phyloP scores from a whole-genome alignment of 257 asterid species.

The Nicotiana undulata region DNA sequence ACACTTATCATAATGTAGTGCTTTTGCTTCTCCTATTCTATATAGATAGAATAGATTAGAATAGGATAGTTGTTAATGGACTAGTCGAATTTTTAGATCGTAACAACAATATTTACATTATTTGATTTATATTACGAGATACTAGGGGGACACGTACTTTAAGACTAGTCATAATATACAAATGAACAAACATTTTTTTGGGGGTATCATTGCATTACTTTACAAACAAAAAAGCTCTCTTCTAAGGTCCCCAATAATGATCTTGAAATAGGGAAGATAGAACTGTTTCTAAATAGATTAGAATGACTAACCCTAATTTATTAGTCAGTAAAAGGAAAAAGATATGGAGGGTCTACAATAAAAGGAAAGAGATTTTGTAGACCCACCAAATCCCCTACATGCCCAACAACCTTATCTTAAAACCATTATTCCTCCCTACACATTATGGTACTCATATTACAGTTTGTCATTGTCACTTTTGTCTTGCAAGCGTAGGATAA shows the following conservation, averaged over 20 bases:
- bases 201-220: not conserved
- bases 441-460: not conserved
- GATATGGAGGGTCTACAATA: constrained; percentile 5
- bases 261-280: constrained; percentile 2
- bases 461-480: not conserved
- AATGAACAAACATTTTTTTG: not conserved
- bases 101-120: too few species aligned
- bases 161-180: not conserved
- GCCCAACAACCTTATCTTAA: constrained; percentile 24
- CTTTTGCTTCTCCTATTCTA: too few species aligned
- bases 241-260: not conserved
- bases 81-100: too few species aligned
- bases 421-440: not conserved
- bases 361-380: constrained; percentile 2
- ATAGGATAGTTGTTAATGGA: too few species aligned
- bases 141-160: too few species aligned
- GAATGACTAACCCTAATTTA: constrained; percentile 7
- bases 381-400: not conserved
- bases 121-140: too few species aligned
- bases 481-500: constrained; percentile 6
- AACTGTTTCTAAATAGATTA: not conserved
- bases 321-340: constrained; percentile 7
- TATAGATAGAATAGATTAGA: too few species aligned
- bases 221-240: not conserved
- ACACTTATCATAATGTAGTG: too few species aligned